Evolutionary conservation across 192 early-diverging fungal genomes (phyloP).

Genomic region (Geranomyces michiganensis): DNA sequence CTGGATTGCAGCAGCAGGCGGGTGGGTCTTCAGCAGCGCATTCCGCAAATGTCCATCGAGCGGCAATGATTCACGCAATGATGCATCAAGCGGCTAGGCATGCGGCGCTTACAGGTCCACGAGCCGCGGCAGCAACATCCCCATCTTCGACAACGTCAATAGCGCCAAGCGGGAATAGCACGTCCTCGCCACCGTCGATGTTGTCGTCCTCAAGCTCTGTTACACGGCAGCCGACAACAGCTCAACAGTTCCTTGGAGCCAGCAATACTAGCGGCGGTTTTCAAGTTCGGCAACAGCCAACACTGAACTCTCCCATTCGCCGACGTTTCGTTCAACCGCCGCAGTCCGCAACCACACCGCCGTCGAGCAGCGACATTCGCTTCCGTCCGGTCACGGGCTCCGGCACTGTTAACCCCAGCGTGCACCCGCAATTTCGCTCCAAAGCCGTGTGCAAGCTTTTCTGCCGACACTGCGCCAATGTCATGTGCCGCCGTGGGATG

Average conservation of each 20-base stretch:
- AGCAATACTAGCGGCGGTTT: no score
- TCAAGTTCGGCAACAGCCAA: slow-evolving; percentile 14
- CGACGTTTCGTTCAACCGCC: slow-evolving; percentile 20
- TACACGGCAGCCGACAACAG: slow-evolving; percentile 1
- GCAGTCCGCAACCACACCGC: slow-evolving; percentile 29
- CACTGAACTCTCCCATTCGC: not conserved
- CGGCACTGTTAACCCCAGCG: slow-evolving; percentile 46
- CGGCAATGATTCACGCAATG: slow-evolving; percentile 36
- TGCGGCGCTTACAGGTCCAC: not conserved
- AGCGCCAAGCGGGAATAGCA: no score
- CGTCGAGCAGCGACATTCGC: not conserved
- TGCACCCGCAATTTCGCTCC: slow-evolving; percentile 59
- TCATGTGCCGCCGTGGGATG: slow-evolving; percentile 59
- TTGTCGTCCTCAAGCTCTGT: not conserved
- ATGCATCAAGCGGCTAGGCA: slow-evolving; percentile 33
- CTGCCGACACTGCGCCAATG: slow-evolving; percentile 48
- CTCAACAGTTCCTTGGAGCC: not conserved
- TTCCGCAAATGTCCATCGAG: slow-evolving; percentile 17
- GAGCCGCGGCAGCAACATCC: not conserved
- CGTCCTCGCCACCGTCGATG: no score
- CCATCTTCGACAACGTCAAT: not conserved
- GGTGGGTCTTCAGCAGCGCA: slow-evolving; percentile 1
- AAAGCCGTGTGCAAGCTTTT: slow-evolving; percentile 58
- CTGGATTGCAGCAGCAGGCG: not conserved
- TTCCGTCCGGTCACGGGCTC: slow-evolving; percentile 11